Evolutionary conservation across 805 yeast genomes (phyloP).

Genomic region (Zygosaccharomyces bisporus): DNA sequence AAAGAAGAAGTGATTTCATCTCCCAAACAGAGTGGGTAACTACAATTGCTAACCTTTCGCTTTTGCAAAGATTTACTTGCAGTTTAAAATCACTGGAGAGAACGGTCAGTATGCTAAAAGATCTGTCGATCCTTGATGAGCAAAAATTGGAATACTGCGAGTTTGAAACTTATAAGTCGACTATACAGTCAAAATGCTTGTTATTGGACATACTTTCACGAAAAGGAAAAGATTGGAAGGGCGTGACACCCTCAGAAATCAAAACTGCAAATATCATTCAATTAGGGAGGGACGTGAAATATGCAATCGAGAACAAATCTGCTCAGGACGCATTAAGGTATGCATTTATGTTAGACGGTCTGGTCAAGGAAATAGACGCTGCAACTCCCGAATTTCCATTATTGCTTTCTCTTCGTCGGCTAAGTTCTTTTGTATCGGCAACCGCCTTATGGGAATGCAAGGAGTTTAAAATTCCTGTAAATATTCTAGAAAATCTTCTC

Average conservation of each 20-base stretch:
- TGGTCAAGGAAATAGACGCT: conserved; percentile 6
- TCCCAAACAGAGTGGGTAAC: conserved; percentile 22
- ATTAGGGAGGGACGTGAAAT: conserved; percentile 13
- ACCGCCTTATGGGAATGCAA: conserved; percentile 62
- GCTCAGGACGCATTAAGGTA: conserved; percentile 26
- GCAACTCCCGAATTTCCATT: neutral
- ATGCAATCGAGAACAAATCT: conserved; percentile 16
- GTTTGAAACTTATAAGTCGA: conserved; percentile 16
- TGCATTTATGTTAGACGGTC: conserved; percentile 17
- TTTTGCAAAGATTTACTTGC: conserved; percentile 10
- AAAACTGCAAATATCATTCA: conserved; percentile 8
- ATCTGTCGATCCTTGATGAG: conserved; percentile 5
- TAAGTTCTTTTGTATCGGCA: conserved; percentile 40
- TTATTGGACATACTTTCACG: conserved; percentile 11
- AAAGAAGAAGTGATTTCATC: conserved; percentile 12
- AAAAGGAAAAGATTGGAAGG: neutral
- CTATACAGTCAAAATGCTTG: conserved; percentile 20
- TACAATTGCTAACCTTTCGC: conserved; percentile 18
- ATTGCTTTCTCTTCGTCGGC: conserved; percentile 26
- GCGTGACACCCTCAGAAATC: conserved; percentile 1
- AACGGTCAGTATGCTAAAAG: conserved; percentile 1
- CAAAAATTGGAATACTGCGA: conserved; percentile 6
- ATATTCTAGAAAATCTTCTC: conserved; percentile 42
- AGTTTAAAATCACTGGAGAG: conserved; percentile 3
- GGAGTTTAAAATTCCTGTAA: conserved; percentile 53